phyloP scores from a whole-genome alignment of 768 basidiomycete species.

The Tricholoma hemisulphureum region DNA sequence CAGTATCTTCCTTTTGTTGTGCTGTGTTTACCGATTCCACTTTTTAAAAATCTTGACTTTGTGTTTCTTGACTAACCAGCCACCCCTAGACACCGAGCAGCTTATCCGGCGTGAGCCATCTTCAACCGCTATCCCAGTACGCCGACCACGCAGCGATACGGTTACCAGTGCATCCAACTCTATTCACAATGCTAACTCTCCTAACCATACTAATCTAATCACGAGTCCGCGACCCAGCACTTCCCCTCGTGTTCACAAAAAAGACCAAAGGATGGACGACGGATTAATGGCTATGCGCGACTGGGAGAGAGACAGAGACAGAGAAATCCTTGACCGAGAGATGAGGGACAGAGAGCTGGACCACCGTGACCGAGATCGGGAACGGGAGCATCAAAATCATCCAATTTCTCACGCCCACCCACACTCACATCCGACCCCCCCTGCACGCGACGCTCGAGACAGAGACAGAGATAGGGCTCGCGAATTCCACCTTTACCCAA shows the following conservation, averaged over 20 bases:
- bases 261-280: not conserved
- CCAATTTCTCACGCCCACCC: not conserved
- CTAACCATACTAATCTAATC: not conserved
- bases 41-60: not conserved
- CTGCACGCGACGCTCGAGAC: not conserved
- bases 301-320: constrained; percentile 19
- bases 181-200: not conserved
- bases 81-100: not conserved
- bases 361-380: constrained; percentile 25
- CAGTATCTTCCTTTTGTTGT: not conserved
- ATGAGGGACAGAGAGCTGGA: constrained; percentile 31
- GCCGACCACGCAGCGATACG: constrained; percentile 10
- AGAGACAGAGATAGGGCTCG: not conserved
- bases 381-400: not conserved
- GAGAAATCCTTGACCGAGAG: constrained; percentile 14
- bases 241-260: not conserved
- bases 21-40: not conserved
- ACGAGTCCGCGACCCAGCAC: not conserved
- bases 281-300: not conserved
- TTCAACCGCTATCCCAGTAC: not conserved
- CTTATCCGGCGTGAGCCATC: not conserved
- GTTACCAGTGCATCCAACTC: not conserved
- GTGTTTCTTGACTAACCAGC: not conserved
- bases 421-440: not conserved
- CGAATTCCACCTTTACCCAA: not conserved